A percentile compares a stretch with the other conserved stretches of the same genome.
Evolutionary conservation across 257 asterid genomes (phyloP).

Genomic region (Solanum sejunctum): DNA sequence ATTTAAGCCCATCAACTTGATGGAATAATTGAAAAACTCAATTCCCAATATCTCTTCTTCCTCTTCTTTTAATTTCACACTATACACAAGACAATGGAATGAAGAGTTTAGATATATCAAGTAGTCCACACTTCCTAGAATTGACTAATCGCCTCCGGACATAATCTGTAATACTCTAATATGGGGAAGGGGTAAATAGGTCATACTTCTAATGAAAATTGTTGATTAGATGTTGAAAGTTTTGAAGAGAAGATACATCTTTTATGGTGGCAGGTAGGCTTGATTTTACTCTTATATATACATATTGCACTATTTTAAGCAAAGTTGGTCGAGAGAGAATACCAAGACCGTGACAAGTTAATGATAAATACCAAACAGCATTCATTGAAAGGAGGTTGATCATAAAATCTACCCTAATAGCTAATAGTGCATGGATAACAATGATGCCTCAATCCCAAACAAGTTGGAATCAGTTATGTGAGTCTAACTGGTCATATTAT

Average conservation of each 20-base stretch:
- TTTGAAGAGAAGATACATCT: neutral
- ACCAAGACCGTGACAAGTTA: neutral
- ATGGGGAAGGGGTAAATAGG: neutral
- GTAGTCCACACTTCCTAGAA: neutral
- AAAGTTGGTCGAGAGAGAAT: neutral
- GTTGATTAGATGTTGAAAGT: neutral
- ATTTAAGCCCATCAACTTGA: too few species aligned
- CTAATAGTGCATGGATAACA: neutral
- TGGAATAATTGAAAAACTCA: too few species aligned
- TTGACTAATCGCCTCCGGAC: neutral
- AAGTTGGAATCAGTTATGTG: neutral
- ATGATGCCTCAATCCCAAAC: neutral
- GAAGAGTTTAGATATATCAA: neutral
- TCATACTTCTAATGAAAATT: neutral
- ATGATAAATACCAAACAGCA: neutral
- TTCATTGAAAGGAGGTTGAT: neutral
- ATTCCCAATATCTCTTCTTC: too few species aligned
- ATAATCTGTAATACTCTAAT: neutral
- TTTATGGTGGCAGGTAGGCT: neutral
- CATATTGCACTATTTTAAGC: neutral
- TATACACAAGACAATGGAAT: neutral
- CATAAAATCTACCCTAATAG: neutral
- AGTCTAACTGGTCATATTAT: neutral
- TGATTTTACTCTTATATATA: neutral
- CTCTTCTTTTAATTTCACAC: too few species aligned